A percentile compares a stretch with the other conserved stretches of the same genome.
Evolutionary conservation across 805 yeast species (phyloP).

Genomic region (Schizosaccharomyces lindneri): DNA sequence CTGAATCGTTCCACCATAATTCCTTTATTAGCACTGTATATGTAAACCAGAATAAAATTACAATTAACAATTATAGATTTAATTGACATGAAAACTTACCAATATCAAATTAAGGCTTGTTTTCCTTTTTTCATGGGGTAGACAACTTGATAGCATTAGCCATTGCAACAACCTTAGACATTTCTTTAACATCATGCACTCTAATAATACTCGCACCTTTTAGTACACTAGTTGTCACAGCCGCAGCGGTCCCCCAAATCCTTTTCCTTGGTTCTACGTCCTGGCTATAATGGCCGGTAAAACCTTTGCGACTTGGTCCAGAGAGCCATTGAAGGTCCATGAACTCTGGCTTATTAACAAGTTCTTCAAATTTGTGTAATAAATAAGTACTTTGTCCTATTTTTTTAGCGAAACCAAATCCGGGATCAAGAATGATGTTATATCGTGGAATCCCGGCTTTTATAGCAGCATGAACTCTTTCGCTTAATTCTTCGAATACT

Average conservation of each 20-base stretch:
- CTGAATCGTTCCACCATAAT: no score
- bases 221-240: constrained; percentile 47
- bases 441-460: constrained; percentile 49
- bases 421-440: constrained; percentile 87
- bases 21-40: no score
- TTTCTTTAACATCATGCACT: constrained; percentile 59
- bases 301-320: constrained; percentile 76
- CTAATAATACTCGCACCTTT: constrained; percentile 59
- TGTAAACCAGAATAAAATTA: no score
- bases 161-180: constrained; percentile 26
- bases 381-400: constrained; percentile 42
- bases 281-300: constrained; percentile 51
- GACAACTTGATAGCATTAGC: constrained; percentile 37
- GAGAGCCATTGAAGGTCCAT: constrained; percentile 23
- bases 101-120: no score
- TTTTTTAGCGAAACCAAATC: constrained; percentile 85
- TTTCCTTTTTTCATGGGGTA: not conserved
- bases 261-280: constrained; percentile 26
- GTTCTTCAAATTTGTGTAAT: constrained; percentile 19
- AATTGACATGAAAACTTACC: not conserved
- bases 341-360: constrained; percentile 6
- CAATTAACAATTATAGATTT: not conserved
- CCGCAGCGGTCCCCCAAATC: constrained; percentile 50
- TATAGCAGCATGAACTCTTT: constrained; percentile 30
- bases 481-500: constrained; percentile 39